phyloP scores from a whole-genome alignment of 805 yeast species.

The Monosporozyma solicola region DNA sequence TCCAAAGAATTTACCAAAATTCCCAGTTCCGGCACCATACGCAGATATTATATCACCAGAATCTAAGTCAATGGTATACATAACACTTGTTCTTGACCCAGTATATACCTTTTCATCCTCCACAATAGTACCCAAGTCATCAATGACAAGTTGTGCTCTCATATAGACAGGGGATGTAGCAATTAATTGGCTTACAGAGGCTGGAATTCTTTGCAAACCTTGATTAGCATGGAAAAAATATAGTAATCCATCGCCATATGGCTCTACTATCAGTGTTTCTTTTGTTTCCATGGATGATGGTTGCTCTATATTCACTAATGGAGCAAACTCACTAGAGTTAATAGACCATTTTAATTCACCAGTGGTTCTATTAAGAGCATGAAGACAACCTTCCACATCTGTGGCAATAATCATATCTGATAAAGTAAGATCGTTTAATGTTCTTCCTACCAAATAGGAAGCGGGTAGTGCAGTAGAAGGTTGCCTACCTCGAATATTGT shows the following conservation, averaged over 20 bases:
- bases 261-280: conserved; percentile 82
- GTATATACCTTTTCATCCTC: conserved; percentile 78
- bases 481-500: background rate
- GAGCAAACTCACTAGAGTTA: conserved; percentile 35
- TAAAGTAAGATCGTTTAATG: conserved; percentile 22
- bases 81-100: conserved; percentile 67
- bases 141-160: conserved; percentile 36
- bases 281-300: conserved; percentile 11
- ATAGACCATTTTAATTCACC: conserved; percentile 76
- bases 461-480: background rate
- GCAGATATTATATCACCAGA: conserved; percentile 67
- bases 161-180: conserved; percentile 79
- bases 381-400: conserved; percentile 81
- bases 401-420: conserved; percentile 58
- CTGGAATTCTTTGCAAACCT: conserved; percentile 77
- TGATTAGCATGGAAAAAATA: conserved; percentile 65
- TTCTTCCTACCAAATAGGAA: conserved; percentile 5
- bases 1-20: conserved; percentile 14
- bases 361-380: conserved; percentile 65
- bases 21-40: conserved; percentile 47
- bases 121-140: conserved; percentile 27
- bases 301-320: conserved; percentile 18
- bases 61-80: conserved; percentile 61
- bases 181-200: conserved; percentile 68
- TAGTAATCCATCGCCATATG: conserved; percentile 72